Evolutionary conservation across 805 yeast species (phyloP).

Genomic region (Lipomyces chichibuensis): DNA sequence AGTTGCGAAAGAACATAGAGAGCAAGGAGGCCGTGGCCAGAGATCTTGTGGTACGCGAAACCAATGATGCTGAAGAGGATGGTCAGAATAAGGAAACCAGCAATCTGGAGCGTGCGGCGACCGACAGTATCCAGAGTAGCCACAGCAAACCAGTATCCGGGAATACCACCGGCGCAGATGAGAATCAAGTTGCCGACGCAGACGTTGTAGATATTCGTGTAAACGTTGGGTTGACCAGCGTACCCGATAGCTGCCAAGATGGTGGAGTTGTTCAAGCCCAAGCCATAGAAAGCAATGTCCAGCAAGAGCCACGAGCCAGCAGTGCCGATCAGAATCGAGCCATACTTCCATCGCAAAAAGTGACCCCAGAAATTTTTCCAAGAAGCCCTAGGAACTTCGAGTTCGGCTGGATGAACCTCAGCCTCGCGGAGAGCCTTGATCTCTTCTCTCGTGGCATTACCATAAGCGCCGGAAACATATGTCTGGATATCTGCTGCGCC

Average conservation of each 20-base stretch:
- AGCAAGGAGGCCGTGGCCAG: constrained; percentile 69
- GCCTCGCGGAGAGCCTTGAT: constrained; percentile 27
- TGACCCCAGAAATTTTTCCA: constrained; percentile 70
- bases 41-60: constrained; percentile 74
- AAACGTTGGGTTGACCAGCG: constrained; percentile 71
- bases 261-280: constrained; percentile 77
- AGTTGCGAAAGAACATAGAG: constrained; percentile 80
- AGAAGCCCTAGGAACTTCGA: constrained; percentile 76
- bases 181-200: constrained; percentile 92
- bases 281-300: constrained; percentile 90
- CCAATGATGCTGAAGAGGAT: constrained; percentile 77
- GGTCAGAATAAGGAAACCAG: constrained; percentile 75
- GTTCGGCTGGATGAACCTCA: constrained; percentile 38
- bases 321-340: constrained; percentile 81
- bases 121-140: constrained; percentile 81
- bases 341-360: constrained; percentile 83
- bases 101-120: constrained; percentile 79
- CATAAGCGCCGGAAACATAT: constrained; percentile 54
- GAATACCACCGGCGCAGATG: constrained; percentile 92
- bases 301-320: constrained; percentile 90
- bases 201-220: constrained; percentile 68
- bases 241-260: constrained; percentile 84
- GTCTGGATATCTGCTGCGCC: constrained; percentile 61
- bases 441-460: constrained; percentile 53
- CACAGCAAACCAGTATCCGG: constrained; percentile 88